Evolutionary conservation across 2,329 filamentous ascomycete species (phyloP), one percentile per base, ranked within the genome.

Genomic region (Didymella arachidicola): DNA sequence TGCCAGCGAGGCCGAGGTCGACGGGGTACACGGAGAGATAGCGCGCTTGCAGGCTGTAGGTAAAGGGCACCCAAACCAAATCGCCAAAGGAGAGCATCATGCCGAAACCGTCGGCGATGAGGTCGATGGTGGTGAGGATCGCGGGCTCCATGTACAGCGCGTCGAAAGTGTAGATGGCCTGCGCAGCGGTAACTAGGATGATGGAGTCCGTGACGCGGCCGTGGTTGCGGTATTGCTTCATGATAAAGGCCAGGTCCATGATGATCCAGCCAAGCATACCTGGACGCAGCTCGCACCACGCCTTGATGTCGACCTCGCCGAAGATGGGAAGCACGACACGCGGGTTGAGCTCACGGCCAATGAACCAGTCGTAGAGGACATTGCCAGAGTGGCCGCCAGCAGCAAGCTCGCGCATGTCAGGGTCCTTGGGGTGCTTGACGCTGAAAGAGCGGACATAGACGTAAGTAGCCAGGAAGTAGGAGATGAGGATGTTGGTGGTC

Each of bases 21-120:
- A 93, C 81, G 0, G 94, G 94, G 77, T 96, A 90, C 11, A 90
- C 84, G 1, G 93, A 86, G 6, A 98, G 87, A 76, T 97, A 98
- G 42, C 91, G 88, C 7, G 89, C 87, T 78, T 96, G 93, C 34
- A 92, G 82, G 18, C 87, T 90, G 82, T 97, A 98, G 58, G 92
- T 83, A 75, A 96, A 96, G 0, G 94, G 94, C 2, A 97, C 86
- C 94, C 94, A 98, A 61, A 90, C 91, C 6, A 97, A 83, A 71
- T 98, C 94, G 55, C 93, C 94, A 74, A 97, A 97, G 2, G 91
- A 83, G 32, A 98, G 84, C 94, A 98, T 98, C 81, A 92, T 92
- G 52, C 94, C 94, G 68, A 98, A 97, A 6, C 94, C 94, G 69
- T 98, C 94, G 41, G 88, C 91, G 50, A 89, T 96, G 65, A 97